These are phyloP conservation scores for Novakomyces olei DNA, from an alignment of 805 yeast genomes.

Conservation along the genomic window DNA sequence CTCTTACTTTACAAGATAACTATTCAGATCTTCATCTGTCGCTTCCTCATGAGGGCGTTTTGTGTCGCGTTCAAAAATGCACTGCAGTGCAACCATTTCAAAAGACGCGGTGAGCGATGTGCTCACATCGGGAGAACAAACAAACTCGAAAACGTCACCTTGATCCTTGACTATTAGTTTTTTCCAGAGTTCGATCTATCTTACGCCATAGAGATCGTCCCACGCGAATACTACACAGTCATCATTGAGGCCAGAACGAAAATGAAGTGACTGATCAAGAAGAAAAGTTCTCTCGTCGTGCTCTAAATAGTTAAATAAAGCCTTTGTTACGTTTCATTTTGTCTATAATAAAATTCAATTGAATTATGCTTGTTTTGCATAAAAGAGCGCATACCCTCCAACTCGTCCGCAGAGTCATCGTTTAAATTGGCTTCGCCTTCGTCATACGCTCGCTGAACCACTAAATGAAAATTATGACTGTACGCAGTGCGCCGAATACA, in stretches of 20 bases:
- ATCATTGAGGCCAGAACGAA: conserved; percentile 30
- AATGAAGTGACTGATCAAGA: conserved; percentile 35
- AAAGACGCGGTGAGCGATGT: too few species aligned
- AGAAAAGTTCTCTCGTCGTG: conserved; percentile 60
- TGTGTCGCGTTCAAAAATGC: conserved; percentile 59
- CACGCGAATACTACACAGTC: conserved; percentile 46
- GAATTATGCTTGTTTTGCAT: too few species aligned
- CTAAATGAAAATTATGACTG: conserved; percentile 45
- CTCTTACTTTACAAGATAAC: too few species aligned
- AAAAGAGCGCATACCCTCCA: too few species aligned
- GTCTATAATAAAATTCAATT: too few species aligned
- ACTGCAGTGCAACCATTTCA: conserved; percentile 35
- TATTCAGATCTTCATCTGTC: conserved; percentile 23
- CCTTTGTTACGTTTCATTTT: too few species aligned
- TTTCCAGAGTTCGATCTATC: too few species aligned
- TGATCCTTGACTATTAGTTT: too few species aligned
- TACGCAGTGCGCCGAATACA: conserved; percentile 45
- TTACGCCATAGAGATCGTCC: too few species aligned
- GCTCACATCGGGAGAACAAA: too few species aligned
- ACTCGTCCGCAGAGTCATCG: conserved; percentile 21
- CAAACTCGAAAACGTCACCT: conserved; percentile 66
- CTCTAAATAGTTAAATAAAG: too few species aligned
- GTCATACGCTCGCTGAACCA: conserved; percentile 41
- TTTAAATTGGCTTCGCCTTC: conserved; percentile 39
- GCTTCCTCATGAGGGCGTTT: conserved; percentile 21